These are phyloP conservation scores for Cladosporium oxysporum DNA, from an alignment of 2,329 filamentous ascomycete species.

Conservation along the genomic window DNA sequence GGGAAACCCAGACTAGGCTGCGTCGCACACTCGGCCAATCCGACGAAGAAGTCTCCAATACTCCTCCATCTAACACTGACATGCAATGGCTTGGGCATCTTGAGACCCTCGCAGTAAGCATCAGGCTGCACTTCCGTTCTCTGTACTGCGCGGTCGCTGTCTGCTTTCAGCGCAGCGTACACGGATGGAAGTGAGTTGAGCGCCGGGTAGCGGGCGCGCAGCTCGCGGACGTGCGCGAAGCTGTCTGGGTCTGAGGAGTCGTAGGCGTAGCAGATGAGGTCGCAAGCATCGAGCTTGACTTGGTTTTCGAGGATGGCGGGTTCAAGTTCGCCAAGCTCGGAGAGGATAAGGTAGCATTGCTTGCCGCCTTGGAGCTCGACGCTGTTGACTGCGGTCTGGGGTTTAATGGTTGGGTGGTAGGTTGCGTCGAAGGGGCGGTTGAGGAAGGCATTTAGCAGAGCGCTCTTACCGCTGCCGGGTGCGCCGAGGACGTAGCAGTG, in stretches of 20 bases:
- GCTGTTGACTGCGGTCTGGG: slow-evolving; percentile 89
- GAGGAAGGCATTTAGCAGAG: slow-evolving; percentile 86
- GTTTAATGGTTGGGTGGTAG: slow-evolving; percentile 90
- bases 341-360: slow-evolving; percentile 93
- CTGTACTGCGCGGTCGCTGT: slow-evolving; percentile 96
- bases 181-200: slow-evolving; percentile 88
- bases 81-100: slow-evolving; percentile 89
- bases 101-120: slow-evolving; percentile 79
- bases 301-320: slow-evolving; percentile 91
- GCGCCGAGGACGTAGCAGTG: slow-evolving; percentile 90
- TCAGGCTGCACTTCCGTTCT: slow-evolving; percentile 88
- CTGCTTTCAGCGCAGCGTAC: slow-evolving; percentile 91
- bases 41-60: slow-evolving; percentile 91
- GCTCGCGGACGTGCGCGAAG: slow-evolving; percentile 83
- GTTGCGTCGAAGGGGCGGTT: slow-evolving; percentile 80
- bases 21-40: slow-evolving; percentile 85
- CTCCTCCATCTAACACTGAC: slow-evolving; percentile 94
- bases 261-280: slow-evolving; percentile 92
- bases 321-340: slow-evolving; percentile 94
- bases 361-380: slow-evolving; percentile 95
- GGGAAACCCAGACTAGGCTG: slow-evolving; percentile 87
- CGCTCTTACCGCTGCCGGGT: slow-evolving; percentile 84
- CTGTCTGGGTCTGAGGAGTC: slow-evolving; percentile 96
- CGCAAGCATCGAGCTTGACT: slow-evolving; percentile 85
- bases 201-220: slow-evolving; percentile 76